phyloP scores from a whole-genome alignment of 495 filamentous ascomycete species.

The Penicillium atrosanguineum region DNA sequence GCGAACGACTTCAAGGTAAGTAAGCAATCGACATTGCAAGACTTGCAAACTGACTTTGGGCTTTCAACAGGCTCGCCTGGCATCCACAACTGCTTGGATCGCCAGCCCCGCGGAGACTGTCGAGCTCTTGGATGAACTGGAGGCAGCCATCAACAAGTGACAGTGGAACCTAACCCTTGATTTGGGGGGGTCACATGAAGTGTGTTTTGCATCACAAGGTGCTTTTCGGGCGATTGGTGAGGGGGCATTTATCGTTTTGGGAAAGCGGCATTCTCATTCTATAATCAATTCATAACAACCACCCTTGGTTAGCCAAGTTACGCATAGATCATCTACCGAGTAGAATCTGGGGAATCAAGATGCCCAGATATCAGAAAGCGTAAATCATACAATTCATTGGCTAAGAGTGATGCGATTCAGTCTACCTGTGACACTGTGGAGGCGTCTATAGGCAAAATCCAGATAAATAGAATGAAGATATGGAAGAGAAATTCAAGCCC shows the following conservation, averaged over 20 bases:
- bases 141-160: constrained; percentile 11
- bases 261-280: neutral
- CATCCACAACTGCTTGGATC: constrained; percentile 81
- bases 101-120: constrained; percentile 89
- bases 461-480: neutral
- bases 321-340: neutral
- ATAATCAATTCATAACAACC: neutral
- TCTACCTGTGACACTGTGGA: constrained; percentile 12
- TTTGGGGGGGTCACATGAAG: neutral
- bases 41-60: neutral
- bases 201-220: neutral
- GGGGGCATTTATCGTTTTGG: neutral
- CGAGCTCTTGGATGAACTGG: constrained; percentile 72
- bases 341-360: neutral
- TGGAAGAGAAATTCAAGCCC: neutral
- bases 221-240: neutral
- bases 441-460: neutral
- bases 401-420: neutral
- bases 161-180: neutral
- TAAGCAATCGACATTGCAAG: neutral
- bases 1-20: constrained; percentile 92
- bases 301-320: neutral
- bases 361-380: neutral
- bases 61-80: constrained; percentile 52
- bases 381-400: neutral